Evolutionary conservation across 768 basidiomycete genomes (phyloP).

Genomic region (Gloeopeniophorella convolvens): DNA sequence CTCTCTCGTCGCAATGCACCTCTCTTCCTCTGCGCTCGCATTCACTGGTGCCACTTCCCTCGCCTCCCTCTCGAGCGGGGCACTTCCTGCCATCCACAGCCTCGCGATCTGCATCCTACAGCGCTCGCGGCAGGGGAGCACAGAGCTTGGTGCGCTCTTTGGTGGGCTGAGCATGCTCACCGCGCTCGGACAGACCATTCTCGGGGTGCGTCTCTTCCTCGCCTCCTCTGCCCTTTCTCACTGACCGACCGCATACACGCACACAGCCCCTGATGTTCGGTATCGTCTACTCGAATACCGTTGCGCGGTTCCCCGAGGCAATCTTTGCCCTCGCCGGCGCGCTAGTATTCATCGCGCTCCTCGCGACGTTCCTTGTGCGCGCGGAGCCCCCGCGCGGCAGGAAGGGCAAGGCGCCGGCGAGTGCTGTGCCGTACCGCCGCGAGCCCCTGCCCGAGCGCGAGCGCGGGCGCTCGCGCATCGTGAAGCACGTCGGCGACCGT

Average conservation of each 20-base stretch:
- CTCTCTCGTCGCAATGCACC: conserved; percentile 48
- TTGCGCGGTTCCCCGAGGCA: conserved; percentile 57
- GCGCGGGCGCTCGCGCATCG: conserved; percentile 19
- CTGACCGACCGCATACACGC: neutral
- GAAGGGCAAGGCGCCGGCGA: conserved; percentile 18
- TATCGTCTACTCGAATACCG: conserved; percentile 55
- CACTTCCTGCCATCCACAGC: conserved; percentile 64
- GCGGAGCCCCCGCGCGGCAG: conserved; percentile 21
- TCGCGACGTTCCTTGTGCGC: conserved; percentile 39
- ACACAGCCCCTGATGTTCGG: conserved; percentile 65
- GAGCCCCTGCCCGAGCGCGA: conserved; percentile 7
- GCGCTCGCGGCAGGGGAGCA: conserved; percentile 28
- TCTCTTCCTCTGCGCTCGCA: conserved; percentile 34
- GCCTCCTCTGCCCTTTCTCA: neutral
- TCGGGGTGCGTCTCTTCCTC: conserved; percentile 35
- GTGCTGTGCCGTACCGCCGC: neutral
- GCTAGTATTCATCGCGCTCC: conserved; percentile 46
- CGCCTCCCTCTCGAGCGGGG: conserved; percentile 60
- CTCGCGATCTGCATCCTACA: conserved; percentile 63
- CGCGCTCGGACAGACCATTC: conserved; percentile 57
- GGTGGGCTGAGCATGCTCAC: conserved; percentile 66
- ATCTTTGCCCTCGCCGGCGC: conserved; percentile 57
- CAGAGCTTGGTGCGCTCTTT: conserved; percentile 50
- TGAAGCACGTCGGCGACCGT: conserved; percentile 20
- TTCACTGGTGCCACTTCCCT: conserved; percentile 59